A percentile compares a stretch with the other conserved stretches of the same genome.
Conservation (phyloP, 495 filamentous ascomycete genomes). For the Hypoxylon rickii region DNA sequence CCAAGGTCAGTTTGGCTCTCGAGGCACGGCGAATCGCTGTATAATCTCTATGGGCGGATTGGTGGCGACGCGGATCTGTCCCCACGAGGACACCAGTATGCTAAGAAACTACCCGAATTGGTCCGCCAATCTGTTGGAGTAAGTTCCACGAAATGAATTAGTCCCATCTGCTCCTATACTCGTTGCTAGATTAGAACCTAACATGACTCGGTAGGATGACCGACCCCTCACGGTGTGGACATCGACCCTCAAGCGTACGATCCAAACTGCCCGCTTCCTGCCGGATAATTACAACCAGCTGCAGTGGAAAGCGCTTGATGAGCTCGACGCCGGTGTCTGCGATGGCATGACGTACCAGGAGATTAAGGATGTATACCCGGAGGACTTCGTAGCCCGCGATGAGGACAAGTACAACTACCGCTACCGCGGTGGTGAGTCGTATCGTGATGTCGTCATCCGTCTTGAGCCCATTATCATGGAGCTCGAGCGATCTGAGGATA, state of each 20-base stretch:
- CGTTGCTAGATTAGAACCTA: constrained; percentile 4
- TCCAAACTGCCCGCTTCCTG: constrained; percentile 84
- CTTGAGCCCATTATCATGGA: constrained; percentile 99
- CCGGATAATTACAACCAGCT: constrained; percentile 80
- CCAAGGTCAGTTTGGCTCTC: constrained; percentile 98
- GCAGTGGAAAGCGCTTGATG: constrained; percentile 97
- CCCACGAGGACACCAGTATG: constrained; percentile 84
- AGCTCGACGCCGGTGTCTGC: constrained; percentile 94
- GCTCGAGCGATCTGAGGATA: constrained; percentile 91
- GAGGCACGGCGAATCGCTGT: constrained; percentile 92
- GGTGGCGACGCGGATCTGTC: constrained; percentile 91
- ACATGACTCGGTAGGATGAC: constrained; percentile 49
- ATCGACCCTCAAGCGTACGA: constrained; percentile 90
- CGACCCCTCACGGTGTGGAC: constrained; percentile 95
- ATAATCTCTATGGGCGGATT: constrained; percentile 84
- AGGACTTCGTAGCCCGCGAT: constrained; percentile 92
- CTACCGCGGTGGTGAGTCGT: constrained; percentile 94
- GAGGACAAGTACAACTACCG: constrained; percentile 99
- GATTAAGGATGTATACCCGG: constrained; percentile 86
- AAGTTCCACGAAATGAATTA: constrained; percentile 34
- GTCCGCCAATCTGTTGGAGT: constrained; percentile 78
- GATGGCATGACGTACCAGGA: constrained; percentile 93
- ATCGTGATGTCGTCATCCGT: constrained; percentile 96
- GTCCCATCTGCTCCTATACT: neutral
- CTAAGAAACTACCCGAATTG: constrained; percentile 76